phyloP scores from a whole-genome alignment of 169 alveolate genomes.

The Eimeria maxima region DNA sequence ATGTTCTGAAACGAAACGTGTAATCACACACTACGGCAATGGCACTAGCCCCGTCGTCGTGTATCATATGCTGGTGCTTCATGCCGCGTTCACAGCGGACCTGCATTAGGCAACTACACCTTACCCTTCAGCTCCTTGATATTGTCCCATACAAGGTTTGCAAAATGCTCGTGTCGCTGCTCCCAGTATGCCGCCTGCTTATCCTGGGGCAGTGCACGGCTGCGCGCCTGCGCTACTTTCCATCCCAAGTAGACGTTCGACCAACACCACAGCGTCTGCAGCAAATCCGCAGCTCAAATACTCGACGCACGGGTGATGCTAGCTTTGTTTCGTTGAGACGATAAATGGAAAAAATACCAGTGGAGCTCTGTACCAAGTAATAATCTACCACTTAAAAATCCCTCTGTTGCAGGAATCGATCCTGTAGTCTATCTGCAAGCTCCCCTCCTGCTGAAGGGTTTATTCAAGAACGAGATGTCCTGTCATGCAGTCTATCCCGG shows the following conservation, averaged over 20 bases:
- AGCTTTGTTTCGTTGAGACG: background rate
- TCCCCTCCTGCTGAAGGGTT: background rate
- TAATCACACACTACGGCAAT: background rate
- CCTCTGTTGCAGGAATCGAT: background rate
- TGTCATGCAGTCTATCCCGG: background rate
- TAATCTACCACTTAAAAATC: background rate
- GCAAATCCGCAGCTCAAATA: background rate
- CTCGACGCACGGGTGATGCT: background rate
- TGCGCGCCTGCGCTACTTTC: constrained; percentile 90
- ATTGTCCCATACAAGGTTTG: constrained; percentile 91
- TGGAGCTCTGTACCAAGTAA: no score
- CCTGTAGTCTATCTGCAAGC: background rate
- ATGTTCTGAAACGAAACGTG: background rate
- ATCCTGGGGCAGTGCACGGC: constrained; percentile 88
- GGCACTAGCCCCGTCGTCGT: background rate
- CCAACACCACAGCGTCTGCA: constrained; percentile 92
- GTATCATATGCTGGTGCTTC: background rate
- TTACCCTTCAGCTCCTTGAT: constrained; percentile 91
- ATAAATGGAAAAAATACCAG: background rate
- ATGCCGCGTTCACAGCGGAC: background rate
- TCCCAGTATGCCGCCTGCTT: constrained; percentile 94
- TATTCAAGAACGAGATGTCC: background rate
- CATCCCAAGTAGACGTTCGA: constrained; percentile 90
- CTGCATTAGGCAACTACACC: background rate
- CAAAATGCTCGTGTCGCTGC: constrained; percentile 93